These are phyloP conservation scores for Fusarium sp. DNA, from an alignment of 2,329 filamentous ascomycete genomes.

Conservation along the genomic window DNA sequence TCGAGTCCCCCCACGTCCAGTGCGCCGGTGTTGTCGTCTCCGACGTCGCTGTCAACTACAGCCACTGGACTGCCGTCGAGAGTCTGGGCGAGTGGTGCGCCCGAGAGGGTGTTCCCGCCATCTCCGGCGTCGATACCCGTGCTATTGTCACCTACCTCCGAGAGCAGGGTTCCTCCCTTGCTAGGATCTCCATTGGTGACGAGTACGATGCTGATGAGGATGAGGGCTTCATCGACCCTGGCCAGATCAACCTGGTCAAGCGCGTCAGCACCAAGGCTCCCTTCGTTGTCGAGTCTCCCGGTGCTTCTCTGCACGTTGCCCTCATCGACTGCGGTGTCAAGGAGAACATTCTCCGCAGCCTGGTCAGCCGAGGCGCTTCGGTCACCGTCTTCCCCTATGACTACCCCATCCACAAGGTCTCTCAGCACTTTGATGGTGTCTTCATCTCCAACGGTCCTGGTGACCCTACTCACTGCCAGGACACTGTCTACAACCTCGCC, in stretches of 20 bases:
- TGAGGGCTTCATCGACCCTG: slow-evolving; percentile 93
- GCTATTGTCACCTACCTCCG: slow-evolving; percentile 95
- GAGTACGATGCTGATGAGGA: slow-evolving; percentile 99
- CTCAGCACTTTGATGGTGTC: slow-evolving; percentile 96
- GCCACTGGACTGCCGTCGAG: slow-evolving; percentile 98
- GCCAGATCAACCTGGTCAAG: slow-evolving; percentile 95
- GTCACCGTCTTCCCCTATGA: slow-evolving; percentile 96
- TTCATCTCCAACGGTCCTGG: slow-evolving; percentile 99
- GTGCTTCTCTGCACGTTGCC: slow-evolving; percentile 89
- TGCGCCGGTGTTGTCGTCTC: slow-evolving; percentile 95
- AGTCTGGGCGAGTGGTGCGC: slow-evolving; percentile 94
- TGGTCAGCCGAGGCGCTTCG: slow-evolving; percentile 90
- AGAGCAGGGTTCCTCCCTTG: slow-evolving; percentile 96
- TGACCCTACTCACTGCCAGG: slow-evolving; percentile 96
- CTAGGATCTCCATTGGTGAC: slow-evolving; percentile 93
- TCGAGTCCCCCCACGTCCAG: slow-evolving; percentile 98
- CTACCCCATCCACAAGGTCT: slow-evolving; percentile 98
- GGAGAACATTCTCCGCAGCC: slow-evolving; percentile 97
- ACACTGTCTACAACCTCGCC: slow-evolving; percentile 91
- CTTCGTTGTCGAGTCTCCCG: slow-evolving; percentile 89
- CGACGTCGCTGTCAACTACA: slow-evolving; percentile 93
- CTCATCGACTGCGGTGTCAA: slow-evolving; percentile 99
- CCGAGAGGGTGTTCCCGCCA: slow-evolving; percentile 93
- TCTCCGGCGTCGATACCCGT: slow-evolving; percentile 96
- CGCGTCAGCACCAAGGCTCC: slow-evolving; percentile 98